Evolutionary conservation across 2,329 filamentous ascomycete species (phyloP).

Genomic region (Pseudocercospora pini-densiflorae): DNA sequence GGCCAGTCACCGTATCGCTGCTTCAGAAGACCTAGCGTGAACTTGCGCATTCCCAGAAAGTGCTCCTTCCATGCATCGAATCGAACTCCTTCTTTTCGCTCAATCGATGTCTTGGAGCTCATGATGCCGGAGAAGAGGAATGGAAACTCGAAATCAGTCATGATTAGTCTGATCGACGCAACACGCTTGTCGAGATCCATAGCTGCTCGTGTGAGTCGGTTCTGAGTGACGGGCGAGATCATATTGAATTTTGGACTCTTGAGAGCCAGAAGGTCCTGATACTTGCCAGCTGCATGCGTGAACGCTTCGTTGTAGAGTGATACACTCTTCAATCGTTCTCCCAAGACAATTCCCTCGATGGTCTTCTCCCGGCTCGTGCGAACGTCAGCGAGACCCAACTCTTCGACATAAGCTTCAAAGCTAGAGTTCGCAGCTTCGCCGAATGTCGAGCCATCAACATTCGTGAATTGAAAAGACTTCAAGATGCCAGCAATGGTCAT

Average conservation of each 20-base stretch:
- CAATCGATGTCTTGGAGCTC: slow-evolving; percentile 76
- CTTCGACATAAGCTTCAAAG: slow-evolving; percentile 76
- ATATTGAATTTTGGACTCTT: slow-evolving; percentile 71
- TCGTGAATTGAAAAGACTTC: slow-evolving; percentile 63
- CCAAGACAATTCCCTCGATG: slow-evolving; percentile 84
- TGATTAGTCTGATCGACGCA: slow-evolving; percentile 69
- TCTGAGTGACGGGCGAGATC: slow-evolving; percentile 72
- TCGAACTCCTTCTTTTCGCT: slow-evolving; percentile 73
- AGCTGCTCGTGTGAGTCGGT: slow-evolving; percentile 80
- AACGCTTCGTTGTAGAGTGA: slow-evolving; percentile 90
- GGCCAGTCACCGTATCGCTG: slow-evolving; percentile 77
- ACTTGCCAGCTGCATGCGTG: slow-evolving; percentile 86
- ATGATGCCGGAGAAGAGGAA: slow-evolving; percentile 86
- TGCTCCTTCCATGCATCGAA: slow-evolving; percentile 83
- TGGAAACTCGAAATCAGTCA: slow-evolving; percentile 92
- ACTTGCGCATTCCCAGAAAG: slow-evolving; percentile 75
- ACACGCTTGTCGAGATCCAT: slow-evolving; percentile 78
- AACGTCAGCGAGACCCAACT: slow-evolving; percentile 78
- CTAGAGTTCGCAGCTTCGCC: slow-evolving; percentile 66
- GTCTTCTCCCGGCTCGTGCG: slow-evolving; percentile 84
- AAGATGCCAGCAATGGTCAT: slow-evolving; percentile 63
- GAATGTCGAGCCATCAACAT: slow-evolving; percentile 66
- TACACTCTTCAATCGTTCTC: slow-evolving; percentile 81
- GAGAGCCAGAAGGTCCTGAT: slow-evolving; percentile 71
- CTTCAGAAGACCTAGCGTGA: slow-evolving; percentile 73